phyloP scores from a whole-genome alignment of 306 rosid genomes.

The Glycine latifolia region DNA sequence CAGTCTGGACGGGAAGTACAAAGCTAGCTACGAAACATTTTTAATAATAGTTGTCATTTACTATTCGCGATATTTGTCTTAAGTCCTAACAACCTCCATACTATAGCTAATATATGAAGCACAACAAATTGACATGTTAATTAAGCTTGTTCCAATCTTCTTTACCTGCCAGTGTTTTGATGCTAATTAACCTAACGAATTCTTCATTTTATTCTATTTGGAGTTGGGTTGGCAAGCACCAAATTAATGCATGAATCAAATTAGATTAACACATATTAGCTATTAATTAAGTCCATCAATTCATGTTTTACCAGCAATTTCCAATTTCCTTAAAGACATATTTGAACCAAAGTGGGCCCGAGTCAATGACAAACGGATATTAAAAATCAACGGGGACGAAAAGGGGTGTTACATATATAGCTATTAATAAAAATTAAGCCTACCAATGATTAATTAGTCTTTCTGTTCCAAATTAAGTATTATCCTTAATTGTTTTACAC shows the following conservation, averaged over 20 bases:
- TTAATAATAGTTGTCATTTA: not conserved
- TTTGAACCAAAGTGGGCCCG: not conserved
- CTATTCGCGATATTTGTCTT: not conserved
- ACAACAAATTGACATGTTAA: too few species aligned
- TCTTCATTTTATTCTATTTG: not conserved
- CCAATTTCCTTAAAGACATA: not conserved
- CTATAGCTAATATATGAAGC: not conserved
- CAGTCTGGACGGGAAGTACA: not conserved
- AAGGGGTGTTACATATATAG: too few species aligned
- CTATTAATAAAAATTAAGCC: too few species aligned
- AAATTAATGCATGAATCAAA: not conserved
- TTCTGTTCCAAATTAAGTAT: too few species aligned
- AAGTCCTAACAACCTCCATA: not conserved
- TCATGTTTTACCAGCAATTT: slow-evolving; percentile 6
- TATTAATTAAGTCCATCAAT: not conserved
- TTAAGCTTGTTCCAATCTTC: slow-evolving; percentile 12
- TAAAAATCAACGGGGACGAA: not conserved
- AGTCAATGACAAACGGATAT: slow-evolving; percentile 1
- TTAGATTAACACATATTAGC: not conserved
- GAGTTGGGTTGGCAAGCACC: slow-evolving; percentile 29
- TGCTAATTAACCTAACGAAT: not conserved
- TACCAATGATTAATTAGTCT: too few species aligned
- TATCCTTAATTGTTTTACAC: too few species aligned
- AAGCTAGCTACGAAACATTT: not conserved
- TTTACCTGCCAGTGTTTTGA: slow-evolving; percentile 9